Evolutionary conservation across 164 flowering plant species (phyloP).

Genomic region (Chimonanthus praecox): DNA sequence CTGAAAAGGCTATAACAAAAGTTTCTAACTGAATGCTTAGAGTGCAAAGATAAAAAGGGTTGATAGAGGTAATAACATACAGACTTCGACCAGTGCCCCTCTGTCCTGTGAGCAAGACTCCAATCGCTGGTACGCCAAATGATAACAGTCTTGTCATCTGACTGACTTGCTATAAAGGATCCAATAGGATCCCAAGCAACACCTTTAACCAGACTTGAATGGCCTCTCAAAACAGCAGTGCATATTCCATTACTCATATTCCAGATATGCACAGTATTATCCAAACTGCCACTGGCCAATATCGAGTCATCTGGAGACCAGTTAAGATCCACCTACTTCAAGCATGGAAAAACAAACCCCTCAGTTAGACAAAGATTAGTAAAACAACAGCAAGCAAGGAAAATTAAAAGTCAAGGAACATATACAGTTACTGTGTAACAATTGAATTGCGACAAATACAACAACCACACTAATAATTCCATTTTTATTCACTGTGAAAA

Average conservation of each 20-base stretch:
- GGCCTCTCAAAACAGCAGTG: conserved; percentile 95
- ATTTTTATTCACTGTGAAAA: neutral
- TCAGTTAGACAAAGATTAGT: conserved; percentile 29
- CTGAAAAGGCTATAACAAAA: neutral
- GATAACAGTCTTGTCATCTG: conserved; percentile 98
- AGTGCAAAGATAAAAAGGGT: neutral
- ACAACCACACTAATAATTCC: neutral
- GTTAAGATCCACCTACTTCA: conserved; percentile 99
- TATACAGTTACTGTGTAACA: neutral
- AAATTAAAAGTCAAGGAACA: neutral
- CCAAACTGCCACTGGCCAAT: conserved; percentile 95
- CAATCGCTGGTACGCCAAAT: conserved; percentile 99
- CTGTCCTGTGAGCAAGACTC: conserved; percentile 96
- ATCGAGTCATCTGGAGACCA: conserved; percentile 99
- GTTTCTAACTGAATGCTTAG: neutral
- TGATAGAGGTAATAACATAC: conserved; percentile 34
- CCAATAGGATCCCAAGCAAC: conserved; percentile 99
- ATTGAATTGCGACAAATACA: too few relatives aligned
- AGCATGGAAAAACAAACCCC: conserved; percentile 39
- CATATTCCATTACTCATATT: conserved; percentile 91
- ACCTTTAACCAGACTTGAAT: conserved; percentile 98
- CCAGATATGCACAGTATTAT: conserved; percentile 95
- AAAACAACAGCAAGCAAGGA: neutral
- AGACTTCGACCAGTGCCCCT: conserved; percentile 99
- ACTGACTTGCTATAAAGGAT: conserved; percentile 96